phyloP scores from a whole-genome alignment of 495 filamentous ascomycete species.

The Delitschia confertaspora region DNA sequence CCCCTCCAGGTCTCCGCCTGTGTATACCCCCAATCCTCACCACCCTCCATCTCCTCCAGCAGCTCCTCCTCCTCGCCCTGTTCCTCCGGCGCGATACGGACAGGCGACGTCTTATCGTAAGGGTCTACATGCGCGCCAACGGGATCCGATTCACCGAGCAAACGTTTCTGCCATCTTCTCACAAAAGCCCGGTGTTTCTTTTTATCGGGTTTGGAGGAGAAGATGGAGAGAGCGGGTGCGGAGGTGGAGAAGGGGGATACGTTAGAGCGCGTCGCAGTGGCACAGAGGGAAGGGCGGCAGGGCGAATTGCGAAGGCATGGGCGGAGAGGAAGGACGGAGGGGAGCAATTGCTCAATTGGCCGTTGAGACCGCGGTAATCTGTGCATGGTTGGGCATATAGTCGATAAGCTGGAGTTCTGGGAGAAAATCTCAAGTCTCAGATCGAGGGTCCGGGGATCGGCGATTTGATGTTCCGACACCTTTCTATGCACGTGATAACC shows the following conservation, averaged over 20 bases:
- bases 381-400: too few species aligned
- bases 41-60: constrained; percentile 11
- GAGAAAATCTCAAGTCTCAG: too few species aligned
- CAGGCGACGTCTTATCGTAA: constrained; percentile 18
- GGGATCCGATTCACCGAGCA: constrained; percentile 17
- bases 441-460: too few species aligned
- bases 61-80: constrained; percentile 23
- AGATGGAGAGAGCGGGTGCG: background rate
- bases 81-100: constrained; percentile 30
- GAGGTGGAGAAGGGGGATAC: constrained; percentile 18
- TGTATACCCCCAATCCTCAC: constrained; percentile 38
- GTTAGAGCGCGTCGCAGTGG: constrained; percentile 6
- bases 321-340: background rate
- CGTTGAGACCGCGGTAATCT: constrained; percentile 20
- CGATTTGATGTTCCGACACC: too few species aligned
- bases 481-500: too few species aligned
- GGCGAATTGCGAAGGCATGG: background rate
- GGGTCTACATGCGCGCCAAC: constrained; percentile 23
- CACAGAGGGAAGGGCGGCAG: background rate
- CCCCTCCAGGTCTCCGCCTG: constrained; percentile 50
- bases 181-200: constrained; percentile 12
- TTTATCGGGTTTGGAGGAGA: constrained; percentile 7
- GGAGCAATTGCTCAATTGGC: constrained; percentile 16
- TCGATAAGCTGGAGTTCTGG: too few species aligned
- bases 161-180: constrained; percentile 23